phyloP scores from a whole-genome alignment of 2,329 filamentous ascomycete species.

The Colletotrichum viniferum region DNA sequence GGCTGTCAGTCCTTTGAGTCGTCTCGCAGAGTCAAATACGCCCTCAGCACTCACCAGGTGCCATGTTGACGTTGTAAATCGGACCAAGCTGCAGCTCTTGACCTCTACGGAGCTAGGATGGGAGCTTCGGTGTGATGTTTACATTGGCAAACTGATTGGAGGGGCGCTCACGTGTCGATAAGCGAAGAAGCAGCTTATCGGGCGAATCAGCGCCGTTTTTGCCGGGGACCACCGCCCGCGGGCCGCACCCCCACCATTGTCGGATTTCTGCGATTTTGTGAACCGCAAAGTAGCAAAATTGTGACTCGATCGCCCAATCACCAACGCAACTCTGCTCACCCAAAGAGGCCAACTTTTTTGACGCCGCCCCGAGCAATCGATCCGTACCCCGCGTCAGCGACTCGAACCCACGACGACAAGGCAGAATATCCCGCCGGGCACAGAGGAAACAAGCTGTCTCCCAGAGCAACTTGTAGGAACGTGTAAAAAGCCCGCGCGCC shows the following conservation, averaged over 20 bases:
- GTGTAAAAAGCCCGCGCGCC: constrained; percentile 23
- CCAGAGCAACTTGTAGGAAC: neutral
- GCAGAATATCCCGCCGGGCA: constrained; percentile 4
- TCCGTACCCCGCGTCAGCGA: neutral
- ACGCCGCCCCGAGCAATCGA: constrained; percentile 8
- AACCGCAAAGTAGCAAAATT: constrained; percentile 49
- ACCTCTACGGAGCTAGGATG: neutral
- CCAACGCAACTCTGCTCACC: constrained; percentile 19
- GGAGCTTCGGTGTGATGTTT: constrained; percentile 12
- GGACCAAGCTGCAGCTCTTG: neutral
- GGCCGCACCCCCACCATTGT: constrained; percentile 46
- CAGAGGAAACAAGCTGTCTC: constrained; percentile 15
- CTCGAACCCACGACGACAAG: constrained; percentile 2
- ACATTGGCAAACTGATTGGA: constrained; percentile 18
- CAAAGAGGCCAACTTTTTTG: neutral
- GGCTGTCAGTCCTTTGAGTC: constrained; percentile 21
- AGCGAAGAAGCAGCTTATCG: constrained; percentile 12
- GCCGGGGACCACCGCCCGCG: constrained; percentile 33
- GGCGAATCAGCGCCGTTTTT: constrained; percentile 26
- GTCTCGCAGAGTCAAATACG: neutral
- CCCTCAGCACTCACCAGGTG: constrained; percentile 39
- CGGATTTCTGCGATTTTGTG: constrained; percentile 25
- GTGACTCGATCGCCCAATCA: constrained; percentile 37
- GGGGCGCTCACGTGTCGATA: constrained; percentile 22
- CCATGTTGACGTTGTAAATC: constrained; percentile 30